phyloP scores from a whole-genome alignment of 345 rosid species.

The Acer negundo region DNA sequence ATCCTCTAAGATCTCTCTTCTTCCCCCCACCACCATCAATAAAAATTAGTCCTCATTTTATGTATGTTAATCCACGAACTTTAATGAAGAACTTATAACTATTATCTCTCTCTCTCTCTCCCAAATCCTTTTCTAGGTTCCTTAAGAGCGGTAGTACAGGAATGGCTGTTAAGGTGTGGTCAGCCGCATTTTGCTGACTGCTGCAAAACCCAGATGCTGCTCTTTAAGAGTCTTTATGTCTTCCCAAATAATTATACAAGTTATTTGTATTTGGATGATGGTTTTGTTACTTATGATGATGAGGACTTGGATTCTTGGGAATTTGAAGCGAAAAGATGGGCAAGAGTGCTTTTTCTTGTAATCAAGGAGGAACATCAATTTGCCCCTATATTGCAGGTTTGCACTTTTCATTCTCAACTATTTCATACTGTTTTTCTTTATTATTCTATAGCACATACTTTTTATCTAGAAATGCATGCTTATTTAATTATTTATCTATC shows the following conservation, averaged over 20 bases:
- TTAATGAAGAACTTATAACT: not conserved
- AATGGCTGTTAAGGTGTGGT: conserved; percentile 63
- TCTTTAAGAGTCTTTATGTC: conserved; percentile 56
- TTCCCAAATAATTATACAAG: conserved; percentile 55
- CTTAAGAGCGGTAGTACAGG: conserved; percentile 49
- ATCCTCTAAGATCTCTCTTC: not conserved
- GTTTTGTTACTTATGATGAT: conserved; percentile 55
- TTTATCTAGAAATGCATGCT: not conserved
- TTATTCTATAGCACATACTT: conserved; percentile 1
- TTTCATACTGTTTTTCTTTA: conserved; percentile 5
- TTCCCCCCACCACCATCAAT: not conserved
- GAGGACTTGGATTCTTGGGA: conserved; percentile 93
- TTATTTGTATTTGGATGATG: conserved; percentile 31
- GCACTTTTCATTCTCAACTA: conserved; percentile 20
- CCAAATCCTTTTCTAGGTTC: conserved; percentile 37
- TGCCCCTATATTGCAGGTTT: conserved; percentile 56
- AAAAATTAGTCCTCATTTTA: not conserved
- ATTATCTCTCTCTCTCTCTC: conserved; percentile 5
- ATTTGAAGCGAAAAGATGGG: conserved; percentile 80
- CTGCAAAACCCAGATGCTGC: conserved; percentile 31
- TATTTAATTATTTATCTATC: not conserved
- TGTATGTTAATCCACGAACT: not conserved
- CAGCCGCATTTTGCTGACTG: conserved; percentile 25
- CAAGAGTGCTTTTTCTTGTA: conserved; percentile 63
- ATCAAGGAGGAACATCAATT: conserved; percentile 51